Base-by-base conservation (phyloP, 495 filamentous ascomycete genomes). In the Penicillium odoratum region DNA sequence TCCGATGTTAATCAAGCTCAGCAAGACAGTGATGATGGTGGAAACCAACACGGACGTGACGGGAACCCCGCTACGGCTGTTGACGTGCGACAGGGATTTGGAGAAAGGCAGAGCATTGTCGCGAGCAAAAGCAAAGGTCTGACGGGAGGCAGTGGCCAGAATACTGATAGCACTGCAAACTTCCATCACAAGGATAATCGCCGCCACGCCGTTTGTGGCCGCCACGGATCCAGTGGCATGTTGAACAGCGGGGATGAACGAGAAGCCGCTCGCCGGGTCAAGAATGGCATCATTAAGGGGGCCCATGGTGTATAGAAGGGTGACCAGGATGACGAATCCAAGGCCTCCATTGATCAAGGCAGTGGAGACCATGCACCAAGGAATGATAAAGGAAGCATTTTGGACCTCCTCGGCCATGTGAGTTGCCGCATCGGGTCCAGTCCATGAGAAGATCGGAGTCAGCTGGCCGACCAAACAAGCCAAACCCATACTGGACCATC, bases 111-210 rank as follows among this genome's bases (percentile, higher is more conserved):
- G 69, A 1, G 77, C 80, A 47, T 74, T 74, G 42, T 83, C 80
- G 6, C 80, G 73, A n/a, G 80, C 79, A 60, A 83, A 82, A 6
- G 80, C 74, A 44, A 72, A 82, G 15, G 77, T 69, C 53, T 81
- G 66, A n/a, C 80, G 67, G 5, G 76, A 78, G 15, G 73, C 69
- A 1, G 77, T 73, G 1, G 77, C 76, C 3, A 76, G 59, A 45
- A 74, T 62, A 38, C 69, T 65, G 28, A 79, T 70, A 50, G 65
- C 74, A 56, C 73, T 74, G 58, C 72, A 74, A 40, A 75, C 70
- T 40, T 74, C 69, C 42, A 78, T 60, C 26, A 77, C 57, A 1
- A 78, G 64, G 25, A 79, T 74, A 15, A 76, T 69, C 13, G 69
- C 65, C 13, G 74, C 71, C 5, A 81, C 56, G 10, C 68, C 71